A percentile compares a stretch with the other conserved stretches of the same genome.
Conservation (phyloP, 2,329 filamentous ascomycete genomes). For the Fusarium sp. region DNA sequence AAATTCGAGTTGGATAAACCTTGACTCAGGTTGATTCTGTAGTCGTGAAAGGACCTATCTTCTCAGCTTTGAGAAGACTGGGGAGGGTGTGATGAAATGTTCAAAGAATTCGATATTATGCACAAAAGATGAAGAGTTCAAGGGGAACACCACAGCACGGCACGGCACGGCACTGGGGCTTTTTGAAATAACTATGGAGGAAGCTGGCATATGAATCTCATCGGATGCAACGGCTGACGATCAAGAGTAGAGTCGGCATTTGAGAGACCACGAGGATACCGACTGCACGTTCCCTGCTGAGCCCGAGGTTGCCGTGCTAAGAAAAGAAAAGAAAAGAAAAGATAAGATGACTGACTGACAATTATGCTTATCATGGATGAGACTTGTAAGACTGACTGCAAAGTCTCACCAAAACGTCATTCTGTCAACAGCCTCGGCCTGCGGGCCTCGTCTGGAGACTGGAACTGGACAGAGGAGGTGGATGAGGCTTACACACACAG, state of each 20-base stretch:
- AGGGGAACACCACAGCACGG: background rate
- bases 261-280: conserved; percentile 18
- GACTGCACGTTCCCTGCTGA: conserved; percentile 15
- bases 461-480: background rate
- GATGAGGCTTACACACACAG: conserved; percentile 27
- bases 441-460: background rate
- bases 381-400: conserved; percentile 11
- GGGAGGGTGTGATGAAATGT: background rate
- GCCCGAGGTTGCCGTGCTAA: conserved; percentile 43
- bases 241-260: conserved; percentile 30
- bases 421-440: conserved; percentile 6
- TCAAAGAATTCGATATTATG: background rate
- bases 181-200: conserved; percentile 30
- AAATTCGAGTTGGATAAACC: background rate
- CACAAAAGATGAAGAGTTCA: background rate
- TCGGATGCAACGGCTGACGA: conserved; percentile 42
- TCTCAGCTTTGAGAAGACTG: background rate
- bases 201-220: conserved; percentile 23
- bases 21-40: background rate
- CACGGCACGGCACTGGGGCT: conserved; percentile 1
- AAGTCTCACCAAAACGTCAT: conserved; percentile 30
- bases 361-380: conserved; percentile 28
- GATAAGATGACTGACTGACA: background rate
- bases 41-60: too few relatives aligned
- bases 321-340: background rate